Base-by-base conservation (phyloP, 306 rosid genomes). In the Corylus avellana region DNA sequence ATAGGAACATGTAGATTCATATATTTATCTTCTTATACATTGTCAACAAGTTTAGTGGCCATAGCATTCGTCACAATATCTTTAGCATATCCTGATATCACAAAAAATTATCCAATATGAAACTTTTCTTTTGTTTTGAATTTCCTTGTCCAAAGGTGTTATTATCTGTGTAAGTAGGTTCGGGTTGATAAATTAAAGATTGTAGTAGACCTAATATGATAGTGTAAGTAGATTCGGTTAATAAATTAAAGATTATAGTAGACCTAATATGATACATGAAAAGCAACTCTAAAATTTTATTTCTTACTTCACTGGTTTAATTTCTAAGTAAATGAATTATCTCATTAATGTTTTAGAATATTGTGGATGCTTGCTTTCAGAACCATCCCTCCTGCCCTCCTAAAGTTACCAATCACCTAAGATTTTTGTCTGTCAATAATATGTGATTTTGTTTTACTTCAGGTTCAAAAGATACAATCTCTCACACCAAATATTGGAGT, bases 401-500 rank as follows among this genome's bases (percentile, higher is more conserved):
- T 8, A 53, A 58, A 22, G 66, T 59, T 59, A 3, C 9, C 66
- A 59, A 20, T 59, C 16, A 25, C 37, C 37, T 25, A 59, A 22
- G 35, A 22, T 59, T 59, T 59, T 59, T 27, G 32, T 3, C 37
- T 16, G 75, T 69, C 51, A 39, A 29, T 75, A 12, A 14, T 67
- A 53, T 74, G 11, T 13, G 50, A 47, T 44, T 72, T 63, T 77
- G 48, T 83, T 75, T 79, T 66, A 67, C 78, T 73, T 80, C 91
- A 96, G 98, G 94, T 96, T 76, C 93, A 91, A 72, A 96, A 96
- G 78, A 95, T 95, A 71, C 98, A 96, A 79, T 74, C 80, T 66
- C 82, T 96, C 82, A 93, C 99, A 56, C 96, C 98, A 81, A 91
- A 96, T 79, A 93, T 93, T 47, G 99, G 99, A 74, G 96, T 96